Base-by-base conservation (phyloP, 352 stramenopile species). In the Phytophthora multivora region DNA sequence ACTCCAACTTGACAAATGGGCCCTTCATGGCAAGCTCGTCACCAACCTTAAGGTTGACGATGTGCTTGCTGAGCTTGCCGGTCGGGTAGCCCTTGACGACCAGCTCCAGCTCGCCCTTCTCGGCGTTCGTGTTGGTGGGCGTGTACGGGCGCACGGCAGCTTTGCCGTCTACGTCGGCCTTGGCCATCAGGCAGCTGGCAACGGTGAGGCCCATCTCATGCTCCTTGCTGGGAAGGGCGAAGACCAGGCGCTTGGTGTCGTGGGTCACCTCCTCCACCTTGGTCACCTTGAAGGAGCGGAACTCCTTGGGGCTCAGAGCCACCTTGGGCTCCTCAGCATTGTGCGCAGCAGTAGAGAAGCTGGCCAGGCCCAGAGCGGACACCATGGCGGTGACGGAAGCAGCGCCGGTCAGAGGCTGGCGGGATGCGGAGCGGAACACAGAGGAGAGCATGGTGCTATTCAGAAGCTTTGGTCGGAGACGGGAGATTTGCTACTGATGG, bases 1-100 rank as follows among this genome's bases (percentile, higher is more conserved):
- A 96, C 40, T 79, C 54, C 31, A 97, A 89, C 70, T 96, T 97
- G 48, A 82, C 50, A 55, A 96, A 88, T 18, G 89, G 89, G 9
- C 89, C 89, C 72, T 97, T 97, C 67, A 97, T 86, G 41, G 86
- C 80, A 28, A 97, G 69, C 52, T 73, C 63, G 59, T 96, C 89
- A 30, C 89, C 89, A 21, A 81, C 71, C 47, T 93, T 76, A 12
- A 96, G 71, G 25, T 75, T 59, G 43, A 84, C 69, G 21, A 97
- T 89, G 69, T 96, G 84, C 60, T 87, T 88, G 57, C 85, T 95
- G 41, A 97, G 77, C 57, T 89, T 83, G 50, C 89, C 89, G 19
- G 74, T 73, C 10, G 87, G 79, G 68, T 97, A 97, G 23, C 78
- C 74, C 69, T 97, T 97, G 57, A 97, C 86, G 39, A 96, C 79